These are phyloP conservation scores for Pseudogymnoascus sp. DNA, from an alignment of 2,329 filamentous ascomycete genomes.

Conservation along the genomic window DNA sequence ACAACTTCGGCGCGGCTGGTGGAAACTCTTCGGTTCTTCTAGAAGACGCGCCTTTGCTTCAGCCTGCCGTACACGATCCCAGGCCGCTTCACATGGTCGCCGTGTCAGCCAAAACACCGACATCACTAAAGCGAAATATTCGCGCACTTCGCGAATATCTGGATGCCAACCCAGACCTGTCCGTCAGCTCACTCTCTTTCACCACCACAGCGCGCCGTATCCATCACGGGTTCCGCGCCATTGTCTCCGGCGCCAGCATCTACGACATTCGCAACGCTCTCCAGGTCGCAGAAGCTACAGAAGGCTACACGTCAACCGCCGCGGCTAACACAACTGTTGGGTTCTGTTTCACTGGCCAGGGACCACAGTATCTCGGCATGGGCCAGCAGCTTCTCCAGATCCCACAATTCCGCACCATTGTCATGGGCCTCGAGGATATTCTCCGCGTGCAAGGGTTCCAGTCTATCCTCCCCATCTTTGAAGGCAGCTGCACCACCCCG, in stretches of 20 bases:
- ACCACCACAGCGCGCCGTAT: conserved; percentile 37
- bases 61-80: conserved; percentile 24
- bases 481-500: conserved; percentile 31
- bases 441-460: conserved; percentile 21
- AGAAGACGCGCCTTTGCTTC: conserved; percentile 15
- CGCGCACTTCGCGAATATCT: conserved; percentile 19
- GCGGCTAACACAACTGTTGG: conserved; percentile 36
- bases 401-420: conserved; percentile 31
- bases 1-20: conserved; percentile 40
- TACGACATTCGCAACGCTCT: conserved; percentile 45
- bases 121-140: conserved; percentile 22
- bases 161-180: conserved; percentile 16
- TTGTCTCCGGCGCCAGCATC: conserved; percentile 35
- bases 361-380: conserved; percentile 32
- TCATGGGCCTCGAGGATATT: conserved; percentile 22
- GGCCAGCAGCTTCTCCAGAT: conserved; percentile 47
- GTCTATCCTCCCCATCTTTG: conserved; percentile 32
- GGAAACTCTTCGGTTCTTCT: conserved; percentile 19
- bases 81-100: conserved; percentile 35
- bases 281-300: conserved; percentile 30
- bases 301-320: conserved; percentile 42
- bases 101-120: conserved; percentile 38
- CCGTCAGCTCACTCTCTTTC: conserved; percentile 11
- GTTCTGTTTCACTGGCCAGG: conserved; percentile 23
- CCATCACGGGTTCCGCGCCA: conserved; percentile 50